phyloP scores from a whole-genome alignment of 1,284 basidiomycete species.

The Malassezia caprae region DNA sequence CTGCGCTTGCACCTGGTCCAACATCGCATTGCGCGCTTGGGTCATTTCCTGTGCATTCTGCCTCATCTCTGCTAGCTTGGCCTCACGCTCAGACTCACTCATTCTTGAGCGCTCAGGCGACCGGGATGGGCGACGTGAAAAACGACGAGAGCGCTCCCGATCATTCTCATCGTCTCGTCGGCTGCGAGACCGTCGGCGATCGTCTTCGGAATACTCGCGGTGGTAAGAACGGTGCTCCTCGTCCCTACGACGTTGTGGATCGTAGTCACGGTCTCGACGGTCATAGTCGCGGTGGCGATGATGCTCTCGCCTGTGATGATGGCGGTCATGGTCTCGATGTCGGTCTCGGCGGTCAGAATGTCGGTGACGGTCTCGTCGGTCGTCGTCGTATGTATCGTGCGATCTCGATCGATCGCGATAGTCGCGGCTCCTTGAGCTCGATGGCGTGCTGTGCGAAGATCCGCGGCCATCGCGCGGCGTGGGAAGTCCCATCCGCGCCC shows the following conservation, averaged over 20 bases:
- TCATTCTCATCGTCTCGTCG: slow-evolving; percentile 22
- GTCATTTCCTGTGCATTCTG: slow-evolving; percentile 60
- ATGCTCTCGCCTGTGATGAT: neutral
- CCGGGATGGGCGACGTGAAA: slow-evolving; percentile 25
- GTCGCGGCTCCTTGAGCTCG: slow-evolving; percentile 11
- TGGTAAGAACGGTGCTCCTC: slow-evolving; percentile 12
- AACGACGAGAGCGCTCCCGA: slow-evolving; percentile 8
- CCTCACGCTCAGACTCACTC: slow-evolving; percentile 59
- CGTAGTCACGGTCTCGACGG: slow-evolving; percentile 5
- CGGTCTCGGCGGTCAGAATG: slow-evolving; percentile 24
- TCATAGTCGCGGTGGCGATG: neutral
- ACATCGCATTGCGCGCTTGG: slow-evolving; percentile 53
- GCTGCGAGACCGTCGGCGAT: slow-evolving; percentile 24
- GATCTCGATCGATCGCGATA: neutral
- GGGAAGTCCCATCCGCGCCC: slow-evolving; percentile 63
- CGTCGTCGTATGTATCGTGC: neutral
- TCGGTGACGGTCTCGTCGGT: slow-evolving; percentile 1
- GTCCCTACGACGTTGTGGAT: slow-evolving; percentile 2
- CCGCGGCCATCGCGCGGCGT: slow-evolving; percentile 47
- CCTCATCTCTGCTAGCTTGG: slow-evolving; percentile 76
- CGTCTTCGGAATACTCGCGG: slow-evolving; percentile 14
- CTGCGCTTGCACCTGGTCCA: slow-evolving; percentile 26
- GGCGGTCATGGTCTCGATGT: slow-evolving; percentile 16
- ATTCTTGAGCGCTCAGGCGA: slow-evolving; percentile 11
- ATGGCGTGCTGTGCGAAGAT: slow-evolving; percentile 56